Base-by-base conservation (phyloP, 352 stramenopile genomes). In the Globisporangium apiculatum region DNA sequence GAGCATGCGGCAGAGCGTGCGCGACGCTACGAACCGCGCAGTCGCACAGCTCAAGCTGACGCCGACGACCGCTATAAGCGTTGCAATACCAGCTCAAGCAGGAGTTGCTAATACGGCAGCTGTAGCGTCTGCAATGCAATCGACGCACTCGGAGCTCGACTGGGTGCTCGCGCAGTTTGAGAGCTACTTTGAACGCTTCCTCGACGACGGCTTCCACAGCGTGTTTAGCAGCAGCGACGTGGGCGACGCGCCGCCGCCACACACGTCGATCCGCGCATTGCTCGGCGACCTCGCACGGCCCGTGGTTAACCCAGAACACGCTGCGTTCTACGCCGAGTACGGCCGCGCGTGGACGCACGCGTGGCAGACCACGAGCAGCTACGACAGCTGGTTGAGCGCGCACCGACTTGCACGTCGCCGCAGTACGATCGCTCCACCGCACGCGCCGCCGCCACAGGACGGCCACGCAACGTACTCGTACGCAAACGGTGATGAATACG, bases 401-500 rank as follows among this genome's bases (percentile, higher is more conserved):
- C 64, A 66, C 17, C 65, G 60, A 2, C 50, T 86, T 7, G 64
- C 83, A 36, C 52, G 62, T 5, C 57, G 71, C 12, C 54, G 68
- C 14, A 76, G 59, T 8, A 73, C 71, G 6, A 53, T 72, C 3
- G 17, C 45, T 35, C 37, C 46, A 4, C 64, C 53, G 3, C 9
- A 38, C 0, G 58, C 56, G 36, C 68, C 67, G 0, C 67, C 76
- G 14, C 82, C 82, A 4, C 51, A 73, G 6, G 67, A 86, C 58
- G 82, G 82, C 0, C 67, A 62, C 5, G 64, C 69, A 0, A 62
- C 43, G 0, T 92, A 88, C 52, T 77, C 63, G 12, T 91, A 91
- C 48, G 55, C 69, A 15, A 89, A 85, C 54, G 84, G 84, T 0
- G 86, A 96, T 52, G 74, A 79, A 53, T 96, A 94, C 55, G 82